Base-by-base conservation (phyloP, 1,284 basidiomycete genomes). In the Rhodotorula sp. region DNA sequence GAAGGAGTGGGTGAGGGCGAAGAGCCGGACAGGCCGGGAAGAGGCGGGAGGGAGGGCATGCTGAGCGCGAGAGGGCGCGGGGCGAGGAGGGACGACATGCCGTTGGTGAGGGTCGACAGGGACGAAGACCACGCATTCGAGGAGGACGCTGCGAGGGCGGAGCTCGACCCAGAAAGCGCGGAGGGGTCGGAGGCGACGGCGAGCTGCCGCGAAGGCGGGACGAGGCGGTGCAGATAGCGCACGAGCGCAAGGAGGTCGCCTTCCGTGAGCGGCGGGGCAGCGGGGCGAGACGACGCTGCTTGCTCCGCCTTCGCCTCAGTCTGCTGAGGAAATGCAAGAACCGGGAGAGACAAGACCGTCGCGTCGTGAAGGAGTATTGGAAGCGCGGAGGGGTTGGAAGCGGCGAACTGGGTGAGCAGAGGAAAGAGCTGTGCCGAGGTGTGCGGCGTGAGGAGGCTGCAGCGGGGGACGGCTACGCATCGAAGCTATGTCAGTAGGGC, bases 391-490 rank as follows among this genome's bases (percentile, higher is more conserved):
- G 72, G 56, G 42, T 74, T 60, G 19, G 61, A 66, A 8, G 72
- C 72, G 41, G 69, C 56, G 61, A 74, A 70, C 23, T 75, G 74
- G 2, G 61, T 27, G 57, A 75, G 48, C 2, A 75, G 66, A 3
- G 74, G 74, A 1, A n/a, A 49, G 19, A 75, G 60, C 52, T 75
- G 74, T 0, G 57, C 14, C 13, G 57, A 45, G n/a, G 55, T 53
- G 0, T 42, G 13, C 1, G 50, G 21, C 8, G 53, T 46, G 27
- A 49, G 42, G 27, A 70, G 52, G 7, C 60, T 50, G 23, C 70
- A 68, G 4, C 50, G 54, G 0, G 62, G 68, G 1, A 72, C 19
- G 17, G 65, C 73, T 71, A 53, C 13, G 13, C 19, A 1, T 16
- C 16, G 9, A 7, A 12, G 23, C 23, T 19, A 5, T 0, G 8